These are phyloP conservation scores for Magnolia kwangsiensis DNA, from an alignment of 164 flowering plant genomes.

Conservation along the genomic window DNA sequence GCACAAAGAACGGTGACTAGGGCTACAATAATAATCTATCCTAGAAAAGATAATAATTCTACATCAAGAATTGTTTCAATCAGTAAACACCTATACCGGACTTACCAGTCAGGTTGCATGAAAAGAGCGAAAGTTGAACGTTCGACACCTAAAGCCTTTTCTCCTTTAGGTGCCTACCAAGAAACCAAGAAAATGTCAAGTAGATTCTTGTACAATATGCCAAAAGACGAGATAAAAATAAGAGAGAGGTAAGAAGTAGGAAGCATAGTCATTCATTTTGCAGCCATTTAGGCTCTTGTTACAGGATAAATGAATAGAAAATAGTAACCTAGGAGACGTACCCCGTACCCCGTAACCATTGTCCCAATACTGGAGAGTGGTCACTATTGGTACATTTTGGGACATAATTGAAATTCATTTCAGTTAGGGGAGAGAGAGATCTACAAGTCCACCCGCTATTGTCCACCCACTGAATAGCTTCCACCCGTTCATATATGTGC, in stretches of 20 bases:
- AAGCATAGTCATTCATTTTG: neutral
- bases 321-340: neutral
- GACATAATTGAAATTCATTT: neutral
- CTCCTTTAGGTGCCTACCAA: constrained; percentile 74
- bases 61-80: neutral
- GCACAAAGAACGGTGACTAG: too few relatives aligned
- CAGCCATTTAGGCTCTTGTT: neutral
- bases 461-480: too few relatives aligned
- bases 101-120: constrained; percentile 98
- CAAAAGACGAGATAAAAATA: neutral
- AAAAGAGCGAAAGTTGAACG: constrained; percentile 92
- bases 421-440: neutral
- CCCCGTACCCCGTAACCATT: neutral
- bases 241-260: neutral
- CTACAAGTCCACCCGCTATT: too few relatives aligned
- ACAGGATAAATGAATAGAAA: neutral
- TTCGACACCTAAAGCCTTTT: constrained; percentile 59
- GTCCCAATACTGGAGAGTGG: neutral
- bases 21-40: too few relatives aligned
- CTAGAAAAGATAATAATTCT: too few relatives aligned
- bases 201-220: neutral
- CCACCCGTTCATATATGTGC: too few relatives aligned
- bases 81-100: neutral
- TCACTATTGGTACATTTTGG: neutral
- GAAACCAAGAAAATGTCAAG: neutral